phyloP scores from a whole-genome alignment of 1,284 basidiomycete species.

The Schizophyllum amplum region DNA sequence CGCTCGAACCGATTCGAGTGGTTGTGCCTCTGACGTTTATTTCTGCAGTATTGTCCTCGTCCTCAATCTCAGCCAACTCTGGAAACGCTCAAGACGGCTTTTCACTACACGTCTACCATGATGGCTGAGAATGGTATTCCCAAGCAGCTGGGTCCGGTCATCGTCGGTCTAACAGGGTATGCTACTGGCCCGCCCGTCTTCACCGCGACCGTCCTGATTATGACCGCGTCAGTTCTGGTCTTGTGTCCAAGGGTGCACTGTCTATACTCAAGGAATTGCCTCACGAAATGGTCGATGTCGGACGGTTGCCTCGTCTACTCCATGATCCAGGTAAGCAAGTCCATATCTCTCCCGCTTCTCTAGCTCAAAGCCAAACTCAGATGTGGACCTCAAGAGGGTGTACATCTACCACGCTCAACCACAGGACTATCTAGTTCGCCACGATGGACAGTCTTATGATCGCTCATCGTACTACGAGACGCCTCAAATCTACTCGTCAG shows the following conservation, averaged over 20 bases:
- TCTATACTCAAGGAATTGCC: slow-evolving; percentile 70
- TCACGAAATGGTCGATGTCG: slow-evolving; percentile 45
- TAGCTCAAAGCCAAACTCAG: no score
- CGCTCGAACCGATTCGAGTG: slow-evolving; percentile 3
- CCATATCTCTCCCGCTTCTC: no score
- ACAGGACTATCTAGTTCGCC: slow-evolving; percentile 56
- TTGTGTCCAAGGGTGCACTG: slow-evolving; percentile 70
- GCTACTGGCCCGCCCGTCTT: slow-evolving; percentile 12
- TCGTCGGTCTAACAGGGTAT: slow-evolving; percentile 80
- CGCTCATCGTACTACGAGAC: slow-evolving; percentile 66
- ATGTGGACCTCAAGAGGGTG: slow-evolving; percentile 32
- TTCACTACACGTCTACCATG: slow-evolving; percentile 51
- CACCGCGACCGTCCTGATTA: not conserved
- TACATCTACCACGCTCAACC: slow-evolving; percentile 75
- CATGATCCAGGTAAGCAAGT: slow-evolving; percentile 42
- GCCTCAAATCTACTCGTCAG: slow-evolving; percentile 58
- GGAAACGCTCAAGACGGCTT: slow-evolving; percentile 45
- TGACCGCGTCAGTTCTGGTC: slow-evolving; percentile 48
- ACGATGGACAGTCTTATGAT: slow-evolving; percentile 49
- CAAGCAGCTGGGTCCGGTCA: slow-evolving; percentile 59
- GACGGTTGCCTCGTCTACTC: slow-evolving; percentile 52
- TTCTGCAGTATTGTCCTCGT: slow-evolving; percentile 64
- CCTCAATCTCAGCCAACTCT: slow-evolving; percentile 69
- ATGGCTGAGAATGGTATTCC: slow-evolving; percentile 59
- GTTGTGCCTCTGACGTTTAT: not conserved